These are phyloP conservation scores for Candida sanyiensis DNA, from an alignment of 805 yeast genomes.

Conservation along the genomic window DNA sequence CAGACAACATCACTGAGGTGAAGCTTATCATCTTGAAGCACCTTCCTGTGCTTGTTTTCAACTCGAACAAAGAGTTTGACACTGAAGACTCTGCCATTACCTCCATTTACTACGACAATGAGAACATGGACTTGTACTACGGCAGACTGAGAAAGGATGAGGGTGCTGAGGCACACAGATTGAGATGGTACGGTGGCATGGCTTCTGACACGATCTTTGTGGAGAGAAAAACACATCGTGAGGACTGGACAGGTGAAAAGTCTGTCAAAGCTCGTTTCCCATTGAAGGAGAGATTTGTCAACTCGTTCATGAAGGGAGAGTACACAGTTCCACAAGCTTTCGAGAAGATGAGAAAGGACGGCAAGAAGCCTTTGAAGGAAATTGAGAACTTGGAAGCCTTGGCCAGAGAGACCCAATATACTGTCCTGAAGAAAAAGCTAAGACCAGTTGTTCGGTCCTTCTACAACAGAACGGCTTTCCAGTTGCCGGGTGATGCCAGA, in stretches of 20 bases:
- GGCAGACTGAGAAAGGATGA: slow-evolving; percentile 95
- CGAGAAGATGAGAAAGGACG: slow-evolving; percentile 88
- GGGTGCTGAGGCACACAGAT: slow-evolving; percentile 97
- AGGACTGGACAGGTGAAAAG: slow-evolving; percentile 99
- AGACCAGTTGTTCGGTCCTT: slow-evolving; percentile 95
- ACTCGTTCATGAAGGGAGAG: slow-evolving; percentile 75
- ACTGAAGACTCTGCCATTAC: slow-evolving; percentile 93
- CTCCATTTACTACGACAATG: slow-evolving; percentile 91
- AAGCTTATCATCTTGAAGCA: slow-evolving; percentile 90
- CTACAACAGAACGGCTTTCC: slow-evolving; percentile 97
- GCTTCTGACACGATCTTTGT: slow-evolving; percentile 84
- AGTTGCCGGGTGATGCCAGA: slow-evolving; percentile 98
- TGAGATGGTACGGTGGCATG: slow-evolving; percentile 99
- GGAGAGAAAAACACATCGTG: slow-evolving; percentile 97
- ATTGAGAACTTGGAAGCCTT: slow-evolving; percentile 88
- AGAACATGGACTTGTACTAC: slow-evolving; percentile 81
- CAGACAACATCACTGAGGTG: slow-evolving; percentile 94
- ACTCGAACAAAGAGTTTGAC: slow-evolving; percentile 93
- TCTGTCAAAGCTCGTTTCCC: slow-evolving; percentile 98
- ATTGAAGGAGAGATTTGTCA: slow-evolving; percentile 84
- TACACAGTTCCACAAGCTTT: slow-evolving; percentile 86
- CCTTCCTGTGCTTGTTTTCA: slow-evolving; percentile 94
- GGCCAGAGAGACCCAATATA: slow-evolving; percentile 89
- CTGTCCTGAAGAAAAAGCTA: slow-evolving; percentile 73
- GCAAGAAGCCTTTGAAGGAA: slow-evolving; percentile 80